Evolutionary conservation across 768 basidiomycete genomes (phyloP), one percentile per base, ranked within the genome.

Genomic region (Russula abietina): DNA sequence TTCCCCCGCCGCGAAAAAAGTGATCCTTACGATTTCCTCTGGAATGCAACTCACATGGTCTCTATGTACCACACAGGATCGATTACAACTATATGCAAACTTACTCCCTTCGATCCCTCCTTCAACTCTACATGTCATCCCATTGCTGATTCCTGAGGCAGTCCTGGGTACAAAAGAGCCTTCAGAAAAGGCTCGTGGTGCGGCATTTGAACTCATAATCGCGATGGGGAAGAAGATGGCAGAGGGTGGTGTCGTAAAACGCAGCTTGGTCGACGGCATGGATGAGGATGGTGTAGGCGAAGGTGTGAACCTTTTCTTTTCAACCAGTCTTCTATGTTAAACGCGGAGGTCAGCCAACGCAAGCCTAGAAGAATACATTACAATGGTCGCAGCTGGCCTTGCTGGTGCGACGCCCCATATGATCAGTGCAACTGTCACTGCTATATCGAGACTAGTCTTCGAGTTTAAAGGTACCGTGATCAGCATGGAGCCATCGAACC

Each of bases 351-450:
- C 60, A 83, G 90, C 84, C 57, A 75, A 76, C 57, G 95, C 93
- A 0, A 91, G 73, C 69, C 80, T 95, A 50, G 87, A 93, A 68
- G 97, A 98, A 72, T 98, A 91, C 72, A 80, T 98, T 77, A 99
- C 91, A 3, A 98, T 99, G 95, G 79, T 98, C 32, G 91, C 91
- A 41, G 95, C 93, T 68, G 97, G 97, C 61, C 76, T 98, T 52
- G 94, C 93, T 10, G 95, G 93, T 24, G 87, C 90, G 16, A 91
- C 85, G 12, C 94, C 96, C 0, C 97, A 99, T 71, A 98, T 97
- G 93, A 96, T 98, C 72, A 96, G 94, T 70, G 97, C 97, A 2
- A 92, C 93, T 1, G 86, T 98, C 57, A 98, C 94, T 7, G 92
- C 93, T 0, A 85, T 99, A 58, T 95, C 95, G 2, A 84, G 97